These are phyloP conservation scores for Saururus chinensis DNA, from an alignment of 164 flowering plant species.

Conservation along the genomic window DNA sequence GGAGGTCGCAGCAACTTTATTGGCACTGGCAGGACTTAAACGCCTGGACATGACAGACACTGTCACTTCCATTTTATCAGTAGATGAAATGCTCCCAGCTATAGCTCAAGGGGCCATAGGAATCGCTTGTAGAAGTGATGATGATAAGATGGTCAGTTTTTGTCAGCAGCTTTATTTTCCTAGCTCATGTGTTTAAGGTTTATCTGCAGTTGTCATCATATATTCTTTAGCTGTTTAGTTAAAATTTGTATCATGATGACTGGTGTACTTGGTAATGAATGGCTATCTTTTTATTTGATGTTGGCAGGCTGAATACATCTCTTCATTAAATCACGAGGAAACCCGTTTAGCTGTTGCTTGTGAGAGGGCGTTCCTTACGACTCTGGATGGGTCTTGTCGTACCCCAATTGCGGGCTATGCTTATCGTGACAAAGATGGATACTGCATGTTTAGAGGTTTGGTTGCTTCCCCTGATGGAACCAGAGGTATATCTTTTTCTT, in stretches of 20 bases:
- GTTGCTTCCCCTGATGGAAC: constrained; percentile 98
- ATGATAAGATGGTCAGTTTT: constrained; percentile 71
- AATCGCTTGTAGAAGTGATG: constrained; percentile 81
- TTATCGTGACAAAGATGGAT: constrained; percentile 48
- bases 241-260: too few species aligned
- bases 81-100: constrained; percentile 98
- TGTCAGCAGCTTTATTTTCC: background rate
- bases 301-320: constrained; percentile 59
- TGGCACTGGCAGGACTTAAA: constrained; percentile 92
- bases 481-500: constrained; percentile 35
- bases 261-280: background rate
- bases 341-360: constrained; percentile 89
- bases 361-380: constrained; percentile 84
- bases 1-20: constrained; percentile 77
- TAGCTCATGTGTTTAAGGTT: background rate
- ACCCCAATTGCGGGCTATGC: constrained; percentile 99
- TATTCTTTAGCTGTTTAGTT: background rate
- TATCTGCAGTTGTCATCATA: too few species aligned
- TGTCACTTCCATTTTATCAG: constrained; percentile 61
- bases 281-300: background rate
- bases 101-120: constrained; percentile 99
- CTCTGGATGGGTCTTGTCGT: constrained; percentile 91
- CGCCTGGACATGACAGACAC: constrained; percentile 79
- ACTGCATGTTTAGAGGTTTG: constrained; percentile 75
- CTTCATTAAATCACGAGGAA: constrained; percentile 85